Evolutionary conservation across 169 alveolate species (phyloP).

Genomic region (Plasmodium gonderi): DNA sequence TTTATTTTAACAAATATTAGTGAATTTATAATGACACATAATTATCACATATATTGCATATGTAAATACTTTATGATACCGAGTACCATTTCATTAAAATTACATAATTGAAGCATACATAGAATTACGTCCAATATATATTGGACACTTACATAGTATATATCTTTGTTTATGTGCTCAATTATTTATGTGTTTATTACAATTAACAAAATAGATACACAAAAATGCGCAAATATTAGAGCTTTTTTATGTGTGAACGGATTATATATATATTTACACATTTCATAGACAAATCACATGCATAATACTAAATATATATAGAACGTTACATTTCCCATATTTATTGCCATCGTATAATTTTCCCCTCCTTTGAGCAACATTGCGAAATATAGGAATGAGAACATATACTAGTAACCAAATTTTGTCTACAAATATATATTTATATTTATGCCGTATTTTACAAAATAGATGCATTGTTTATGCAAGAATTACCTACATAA

Average conservation of each 20-base stretch:
- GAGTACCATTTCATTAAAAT: not conserved
- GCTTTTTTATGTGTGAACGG: not conserved
- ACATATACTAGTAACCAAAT: not conserved
- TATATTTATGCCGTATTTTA: not conserved
- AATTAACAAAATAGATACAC: not conserved
- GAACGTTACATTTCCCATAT: not conserved
- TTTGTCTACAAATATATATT: not conserved
- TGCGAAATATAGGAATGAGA: not conserved
- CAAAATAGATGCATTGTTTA: not conserved
- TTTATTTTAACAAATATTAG: not conserved
- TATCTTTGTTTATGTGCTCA: not conserved
- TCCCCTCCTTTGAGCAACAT: not conserved
- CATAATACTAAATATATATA: not conserved
- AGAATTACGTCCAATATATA: not conserved
- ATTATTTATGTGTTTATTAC: not conserved
- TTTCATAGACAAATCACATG: not conserved
- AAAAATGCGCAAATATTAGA: not conserved
- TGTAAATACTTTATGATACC: not conserved
- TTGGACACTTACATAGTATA: not conserved
- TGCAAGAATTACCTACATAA: not conserved
- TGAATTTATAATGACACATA: not conserved
- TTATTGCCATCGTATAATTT: not conserved
- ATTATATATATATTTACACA: not conserved
- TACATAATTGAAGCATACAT: not conserved
- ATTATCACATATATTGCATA: not conserved